Evolutionary conservation across 2,329 filamentous ascomycete genomes (phyloP).

Genomic region (Tricladium varicosporioides): DNA sequence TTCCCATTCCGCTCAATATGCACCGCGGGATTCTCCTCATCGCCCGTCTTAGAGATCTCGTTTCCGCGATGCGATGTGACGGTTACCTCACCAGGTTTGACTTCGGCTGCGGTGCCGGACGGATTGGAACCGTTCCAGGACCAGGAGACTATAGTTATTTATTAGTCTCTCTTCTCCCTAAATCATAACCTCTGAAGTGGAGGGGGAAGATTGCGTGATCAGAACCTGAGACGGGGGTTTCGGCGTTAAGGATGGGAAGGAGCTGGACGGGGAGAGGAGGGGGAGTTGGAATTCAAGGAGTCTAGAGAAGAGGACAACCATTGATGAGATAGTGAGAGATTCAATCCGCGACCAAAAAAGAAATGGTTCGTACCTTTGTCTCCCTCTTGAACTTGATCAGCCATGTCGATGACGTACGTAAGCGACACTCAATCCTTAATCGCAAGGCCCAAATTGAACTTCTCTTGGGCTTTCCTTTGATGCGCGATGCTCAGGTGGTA

Average conservation of each 20-base stretch:
- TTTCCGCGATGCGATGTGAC: slow-evolving; percentile 62
- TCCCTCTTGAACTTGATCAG: slow-evolving; percentile 48
- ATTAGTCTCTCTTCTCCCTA: slow-evolving; percentile 3
- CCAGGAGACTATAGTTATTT: slow-evolving; percentile 54
- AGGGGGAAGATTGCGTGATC: background rate
- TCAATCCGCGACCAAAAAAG: background rate
- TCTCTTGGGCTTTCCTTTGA: no score
- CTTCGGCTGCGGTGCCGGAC: slow-evolving; percentile 55
- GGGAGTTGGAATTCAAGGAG: background rate
- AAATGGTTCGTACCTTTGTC: slow-evolving; percentile 43
- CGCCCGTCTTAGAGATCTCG: slow-evolving; percentile 61
- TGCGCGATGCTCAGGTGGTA: slow-evolving; percentile 18
- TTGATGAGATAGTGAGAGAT: background rate
- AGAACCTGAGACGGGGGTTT: background rate
- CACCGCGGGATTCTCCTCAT: slow-evolving; percentile 59
- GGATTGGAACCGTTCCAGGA: slow-evolving; percentile 56
- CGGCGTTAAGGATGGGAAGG: background rate
- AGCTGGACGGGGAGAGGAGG: background rate
- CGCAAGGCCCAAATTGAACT: background rate
- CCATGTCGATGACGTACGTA: slow-evolving; percentile 35
- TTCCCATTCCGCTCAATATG: slow-evolving; percentile 57
- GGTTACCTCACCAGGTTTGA: slow-evolving; percentile 57
- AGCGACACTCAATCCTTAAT: slow-evolving; percentile 2
- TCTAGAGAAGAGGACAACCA: background rate
- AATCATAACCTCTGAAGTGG: no score